A percentile compares a stretch with the other conserved stretches of the same genome.
Conservation (phyloP, 495 filamentous ascomycete species). For the Talaromyces wortmannii region DNA sequence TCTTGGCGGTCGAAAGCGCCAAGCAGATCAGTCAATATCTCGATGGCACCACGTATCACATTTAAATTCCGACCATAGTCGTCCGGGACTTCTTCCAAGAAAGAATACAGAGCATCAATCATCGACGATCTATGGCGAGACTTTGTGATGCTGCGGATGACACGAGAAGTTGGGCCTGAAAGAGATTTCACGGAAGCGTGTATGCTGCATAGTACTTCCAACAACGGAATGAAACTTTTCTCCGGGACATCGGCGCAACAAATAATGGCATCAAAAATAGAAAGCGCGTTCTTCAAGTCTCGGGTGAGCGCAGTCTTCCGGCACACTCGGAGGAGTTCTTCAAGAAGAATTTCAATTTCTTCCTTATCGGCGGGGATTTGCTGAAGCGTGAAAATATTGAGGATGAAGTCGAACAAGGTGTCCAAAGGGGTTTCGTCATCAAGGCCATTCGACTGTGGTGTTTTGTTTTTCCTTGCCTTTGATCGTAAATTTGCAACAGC, state of each 20-base stretch:
- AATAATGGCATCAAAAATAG: constrained; percentile 72
- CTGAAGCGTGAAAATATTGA: constrained; percentile 80
- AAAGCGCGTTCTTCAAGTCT: constrained; percentile 70
- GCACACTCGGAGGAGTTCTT: constrained; percentile 64
- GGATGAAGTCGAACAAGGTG: constrained; percentile 64
- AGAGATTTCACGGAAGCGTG: constrained; percentile 66
- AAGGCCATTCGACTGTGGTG: constrained; percentile 32
- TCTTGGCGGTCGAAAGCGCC: constrained; percentile 52
- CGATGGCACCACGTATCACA: constrained; percentile 59
- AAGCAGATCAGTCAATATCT: constrained; percentile 55
- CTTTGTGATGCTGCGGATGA: constrained; percentile 67
- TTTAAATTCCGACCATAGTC: constrained; percentile 49
- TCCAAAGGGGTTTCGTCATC: constrained; percentile 61
- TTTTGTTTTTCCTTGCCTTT: constrained; percentile 47
- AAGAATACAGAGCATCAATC: constrained; percentile 55
- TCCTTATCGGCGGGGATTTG: constrained; percentile 64
- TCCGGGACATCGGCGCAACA: constrained; percentile 72
- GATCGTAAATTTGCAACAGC: constrained; percentile 25
- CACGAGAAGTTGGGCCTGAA: constrained; percentile 66
- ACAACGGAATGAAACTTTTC: constrained; percentile 55
- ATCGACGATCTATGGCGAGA: constrained; percentile 73
- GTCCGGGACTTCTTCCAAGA: constrained; percentile 45
- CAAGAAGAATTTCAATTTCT: constrained; percentile 60
- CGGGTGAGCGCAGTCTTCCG: constrained; percentile 62
- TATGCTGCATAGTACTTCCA: constrained; percentile 77